Evolutionary conservation across 2,329 filamentous ascomycete genomes (phyloP).

Genomic region (Lachnellula occidentalis): DNA sequence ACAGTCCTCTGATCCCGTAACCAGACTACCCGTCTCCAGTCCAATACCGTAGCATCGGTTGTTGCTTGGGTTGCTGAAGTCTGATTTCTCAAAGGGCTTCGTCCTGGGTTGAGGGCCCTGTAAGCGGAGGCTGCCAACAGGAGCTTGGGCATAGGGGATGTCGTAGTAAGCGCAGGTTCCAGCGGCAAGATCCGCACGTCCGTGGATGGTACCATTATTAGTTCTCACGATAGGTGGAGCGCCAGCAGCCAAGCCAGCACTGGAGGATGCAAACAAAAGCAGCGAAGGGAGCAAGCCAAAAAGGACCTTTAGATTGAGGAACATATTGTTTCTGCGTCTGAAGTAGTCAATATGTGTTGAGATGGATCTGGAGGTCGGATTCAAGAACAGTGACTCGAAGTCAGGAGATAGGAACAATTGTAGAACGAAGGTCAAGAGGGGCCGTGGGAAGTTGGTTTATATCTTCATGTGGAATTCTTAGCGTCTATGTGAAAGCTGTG

Average conservation of each 20-base stretch:
- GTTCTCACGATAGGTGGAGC: too few relatives aligned
- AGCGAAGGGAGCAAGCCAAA: neutral
- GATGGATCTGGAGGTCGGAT: too few relatives aligned
- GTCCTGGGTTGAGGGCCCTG: conserved; percentile 3
- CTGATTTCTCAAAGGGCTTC: conserved; percentile 1
- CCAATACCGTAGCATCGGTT: conserved; percentile 7
- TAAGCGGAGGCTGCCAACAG: conserved; percentile 7
- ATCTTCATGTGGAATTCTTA: too few relatives aligned
- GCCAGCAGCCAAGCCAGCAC: too few relatives aligned
- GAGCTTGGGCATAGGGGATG: conserved; percentile 13
- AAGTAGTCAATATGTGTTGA: too few relatives aligned
- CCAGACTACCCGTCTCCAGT: neutral
- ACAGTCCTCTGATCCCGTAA: conserved; percentile 31
- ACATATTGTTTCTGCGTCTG: neutral
- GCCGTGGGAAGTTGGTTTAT: too few relatives aligned
- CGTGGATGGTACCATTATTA: too few relatives aligned
- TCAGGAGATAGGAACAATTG: too few relatives aligned
- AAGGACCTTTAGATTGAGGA: neutral
- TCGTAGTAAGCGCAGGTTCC: neutral
- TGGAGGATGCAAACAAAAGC: neutral
- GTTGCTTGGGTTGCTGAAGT: conserved; percentile 16
- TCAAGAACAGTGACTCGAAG: too few relatives aligned
- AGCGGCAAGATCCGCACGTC: too few relatives aligned
- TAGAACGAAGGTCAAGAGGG: too few relatives aligned
- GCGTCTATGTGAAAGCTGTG: too few relatives aligned